phyloP scores from a whole-genome alignment of 1,284 basidiomycete species.

The Wolfiporia cocos region DNA sequence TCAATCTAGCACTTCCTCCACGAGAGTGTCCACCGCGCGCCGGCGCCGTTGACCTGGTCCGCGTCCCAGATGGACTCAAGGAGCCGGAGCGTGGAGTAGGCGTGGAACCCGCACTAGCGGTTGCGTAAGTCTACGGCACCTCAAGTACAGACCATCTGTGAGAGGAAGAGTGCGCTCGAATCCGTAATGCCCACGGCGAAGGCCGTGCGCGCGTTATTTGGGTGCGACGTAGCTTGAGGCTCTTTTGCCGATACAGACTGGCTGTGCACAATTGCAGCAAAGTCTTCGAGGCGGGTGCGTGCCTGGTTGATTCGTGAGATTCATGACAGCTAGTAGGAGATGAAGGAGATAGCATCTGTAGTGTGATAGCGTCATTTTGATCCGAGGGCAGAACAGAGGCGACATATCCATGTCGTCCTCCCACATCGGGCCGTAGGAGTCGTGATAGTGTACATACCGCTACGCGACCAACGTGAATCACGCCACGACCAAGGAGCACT shows the following conservation, averaged over 20 bases:
- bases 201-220: constrained; percentile 57
- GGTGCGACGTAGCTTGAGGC: constrained; percentile 62
- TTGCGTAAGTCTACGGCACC: constrained; percentile 86
- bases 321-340: too few species aligned
- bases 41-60: constrained; percentile 50
- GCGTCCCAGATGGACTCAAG: constrained; percentile 40
- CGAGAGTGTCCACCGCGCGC: constrained; percentile 71
- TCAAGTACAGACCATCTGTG: constrained; percentile 84
- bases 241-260: constrained; percentile 80
- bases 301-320: too few species aligned
- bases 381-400: constrained; percentile 78
- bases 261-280: constrained; percentile 61
- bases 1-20: constrained; percentile 90
- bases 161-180: constrained; percentile 66
- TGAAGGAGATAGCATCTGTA: constrained; percentile 59
- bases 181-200: constrained; percentile 41
- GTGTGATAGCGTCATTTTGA: constrained; percentile 65
- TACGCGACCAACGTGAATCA: constrained; percentile 78
- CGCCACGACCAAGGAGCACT: constrained; percentile 58
- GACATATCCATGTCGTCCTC: constrained; percentile 84
- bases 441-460: constrained; percentile 72
- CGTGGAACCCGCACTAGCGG: constrained; percentile 80
- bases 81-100: constrained; percentile 64
- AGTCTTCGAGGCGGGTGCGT: constrained; percentile 37
- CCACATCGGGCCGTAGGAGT: constrained; percentile 72